Base-by-base conservation (phyloP, 176 grass and related monocot species). In the Saccharum spontaneum region DNA sequence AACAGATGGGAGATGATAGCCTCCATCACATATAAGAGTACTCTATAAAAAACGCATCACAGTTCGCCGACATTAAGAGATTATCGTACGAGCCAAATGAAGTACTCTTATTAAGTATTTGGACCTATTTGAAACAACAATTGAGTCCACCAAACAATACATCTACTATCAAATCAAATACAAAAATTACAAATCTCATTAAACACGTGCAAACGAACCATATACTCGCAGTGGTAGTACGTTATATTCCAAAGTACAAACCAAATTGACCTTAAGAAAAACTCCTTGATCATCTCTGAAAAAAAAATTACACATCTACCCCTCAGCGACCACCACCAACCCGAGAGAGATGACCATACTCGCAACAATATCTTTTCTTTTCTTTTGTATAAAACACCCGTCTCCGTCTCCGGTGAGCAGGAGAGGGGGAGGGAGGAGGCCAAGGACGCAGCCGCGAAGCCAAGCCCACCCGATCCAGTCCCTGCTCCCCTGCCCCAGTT, bases 341-440 rank as follows among this genome's bases (percentile, higher is more conserved):
- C 84, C 60, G 68, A 72, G 83, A 73, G 7, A 55, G 18, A 50
- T 20, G 2, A 30, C 69, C 68, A 68, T 54, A 59, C 55, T n/a
- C 55, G 8, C 69, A 79, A 48, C 82, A 24, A 69, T 68, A 44
- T 69, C 48, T 76, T 85, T 28, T 62, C 23, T 11, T 64, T 30
- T 64, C 1, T 26, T 64, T 20, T 55, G 73, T 76, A 80, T 70
- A 90, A 87, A 80, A 80, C 67, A 70, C 62, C 80, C 69, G 80
- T 83, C 75, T 70, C 85, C 80, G 69, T 84, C 85, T 87, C 89
- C 75, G 61, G 64, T 62, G 77, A 83, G 79, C n/a, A 75, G 84
- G 55, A 65, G 88, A 55, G 69, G 79, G 68, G 78, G 74, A 61
- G 68, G 18, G 54, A 76, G 49, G 72, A 83, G 68, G 39, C 38